phyloP scores from a whole-genome alignment of 495 filamentous ascomycete species.

The Endocarpon pusillum region DNA sequence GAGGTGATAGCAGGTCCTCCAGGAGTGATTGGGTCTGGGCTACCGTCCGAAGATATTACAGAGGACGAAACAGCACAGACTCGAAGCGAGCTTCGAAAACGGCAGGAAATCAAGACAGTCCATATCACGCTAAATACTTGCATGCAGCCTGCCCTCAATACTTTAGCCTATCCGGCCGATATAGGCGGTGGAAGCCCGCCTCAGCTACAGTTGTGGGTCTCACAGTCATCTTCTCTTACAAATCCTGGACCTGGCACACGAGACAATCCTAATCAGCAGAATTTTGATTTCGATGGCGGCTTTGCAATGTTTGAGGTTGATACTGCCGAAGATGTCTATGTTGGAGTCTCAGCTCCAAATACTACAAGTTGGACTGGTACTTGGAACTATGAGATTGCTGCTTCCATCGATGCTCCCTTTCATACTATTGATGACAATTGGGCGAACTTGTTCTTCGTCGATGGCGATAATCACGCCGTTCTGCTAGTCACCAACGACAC shows the following conservation, averaged over 20 bases:
- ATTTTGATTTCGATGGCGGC: slow-evolving; percentile 34
- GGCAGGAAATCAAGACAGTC: slow-evolving; percentile 27
- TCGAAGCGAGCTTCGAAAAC: slow-evolving; percentile 10
- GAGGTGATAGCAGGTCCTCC: slow-evolving; percentile 21
- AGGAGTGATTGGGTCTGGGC: slow-evolving; percentile 14
- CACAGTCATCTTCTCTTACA: slow-evolving; percentile 42
- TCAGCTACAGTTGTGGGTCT: slow-evolving; percentile 65
- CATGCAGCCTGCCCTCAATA: slow-evolving; percentile 41
- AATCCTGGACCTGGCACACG: slow-evolving; percentile 44
- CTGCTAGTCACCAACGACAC: slow-evolving; percentile 59
- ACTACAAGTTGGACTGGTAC: slow-evolving; percentile 35
- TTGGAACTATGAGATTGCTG: slow-evolving; percentile 66
- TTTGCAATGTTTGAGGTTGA: slow-evolving; percentile 40
- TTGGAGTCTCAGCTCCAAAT: slow-evolving; percentile 54
- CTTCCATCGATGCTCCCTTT: slow-evolving; percentile 62
- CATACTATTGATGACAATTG: slow-evolving; percentile 34
- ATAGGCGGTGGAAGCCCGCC: slow-evolving; percentile 24
- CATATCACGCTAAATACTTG: slow-evolving; percentile 76
- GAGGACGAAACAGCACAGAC: slow-evolving; percentile 7
- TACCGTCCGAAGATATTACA: slow-evolving; percentile 21
- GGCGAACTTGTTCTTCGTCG: slow-evolving; percentile 48
- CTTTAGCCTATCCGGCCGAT: slow-evolving; percentile 15
- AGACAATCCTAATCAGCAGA: slow-evolving; percentile 24
- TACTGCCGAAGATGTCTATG: slow-evolving; percentile 45
- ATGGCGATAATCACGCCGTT: slow-evolving; percentile 61